Base-by-base conservation (phyloP, 768 basidiomycete genomes). In the Psilocybe subaeruginosa region DNA sequence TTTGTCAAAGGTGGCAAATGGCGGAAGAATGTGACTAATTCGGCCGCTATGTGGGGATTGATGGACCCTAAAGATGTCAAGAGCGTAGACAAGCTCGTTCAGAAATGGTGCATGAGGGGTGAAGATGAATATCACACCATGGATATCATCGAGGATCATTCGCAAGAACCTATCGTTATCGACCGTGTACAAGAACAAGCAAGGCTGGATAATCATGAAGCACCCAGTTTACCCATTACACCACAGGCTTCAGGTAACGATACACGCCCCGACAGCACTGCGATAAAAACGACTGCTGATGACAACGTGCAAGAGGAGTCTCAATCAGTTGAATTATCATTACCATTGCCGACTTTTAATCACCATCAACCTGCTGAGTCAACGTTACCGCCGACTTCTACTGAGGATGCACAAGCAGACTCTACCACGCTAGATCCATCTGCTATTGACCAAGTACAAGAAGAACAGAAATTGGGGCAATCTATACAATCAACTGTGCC, bases 1-100 rank as follows among this genome's bases (percentile, higher is more conserved):
- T 92, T 88, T 64, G 80, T 92, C 69, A 79, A 74, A 56, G 89
- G 89, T 9, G 88, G 86, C 0, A 71, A 74, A 3, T 77, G 76
- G 11, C 77, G 88, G 58, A 70, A 74, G 49, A 67, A 65, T 8
- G 73, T 86, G 8, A 72, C 70, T 11, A 70, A 77, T 19, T 67
- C 70, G 17, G 77, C 79, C 0, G 69, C 70, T 17, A 51, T 72
- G 43, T 70, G 80, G 45, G 83, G 82, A 11, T 69, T 70, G 60
- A 80, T 84, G 73, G 76, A 79, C 43, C 76, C 77, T 1, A 61
- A 65, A 37, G 74, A 79, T 17, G 77, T 84, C 31, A 70, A 69
- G 8, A 53, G 67, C 23, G 63, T 85, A 35, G 72, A 76, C 19
- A 59, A 63, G 19, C 73, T 72, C 45, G 55, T 85, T 48, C 70